Conservation (phyloP, 1,284 basidiomycete genomes). For the Afroboletus lepidellus region DNA sequence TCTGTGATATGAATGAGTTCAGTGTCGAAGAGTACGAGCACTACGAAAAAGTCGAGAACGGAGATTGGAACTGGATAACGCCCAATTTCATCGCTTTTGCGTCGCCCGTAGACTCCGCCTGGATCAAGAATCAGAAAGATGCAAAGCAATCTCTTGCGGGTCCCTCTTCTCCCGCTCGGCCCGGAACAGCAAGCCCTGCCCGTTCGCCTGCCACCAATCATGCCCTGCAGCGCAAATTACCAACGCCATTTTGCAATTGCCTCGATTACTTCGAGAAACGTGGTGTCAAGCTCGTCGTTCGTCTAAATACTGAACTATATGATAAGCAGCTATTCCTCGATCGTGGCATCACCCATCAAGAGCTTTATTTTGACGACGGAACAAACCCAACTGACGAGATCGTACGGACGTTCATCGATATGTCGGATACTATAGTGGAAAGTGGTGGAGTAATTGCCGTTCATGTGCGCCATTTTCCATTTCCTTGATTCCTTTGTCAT, state of each 20-base stretch:
- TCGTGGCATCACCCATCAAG: slow-evolving; percentile 86
- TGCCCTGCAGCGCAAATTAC: slow-evolving; percentile 73
- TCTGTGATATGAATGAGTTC: slow-evolving; percentile 93
- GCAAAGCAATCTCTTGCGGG: slow-evolving; percentile 53
- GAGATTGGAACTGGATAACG: slow-evolving; percentile 97
- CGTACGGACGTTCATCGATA: slow-evolving; percentile 84
- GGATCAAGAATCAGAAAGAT: slow-evolving; percentile 72
- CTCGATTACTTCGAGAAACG: slow-evolving; percentile 89
- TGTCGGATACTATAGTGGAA: slow-evolving; percentile 78
- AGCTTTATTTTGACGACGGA: slow-evolving; percentile 98
- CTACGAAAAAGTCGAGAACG: slow-evolving; percentile 95
- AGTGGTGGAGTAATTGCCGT: slow-evolving; percentile 83
- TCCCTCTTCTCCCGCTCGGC: slow-evolving; percentile 34
- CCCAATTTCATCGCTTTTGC: slow-evolving; percentile 96
- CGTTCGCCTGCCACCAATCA: slow-evolving; percentile 40
- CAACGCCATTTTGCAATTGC: slow-evolving; percentile 82
- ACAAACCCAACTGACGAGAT: slow-evolving; percentile 96
- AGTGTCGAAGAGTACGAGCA: slow-evolving; percentile 87
- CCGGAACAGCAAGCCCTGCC: slow-evolving; percentile 22
- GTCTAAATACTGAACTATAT: slow-evolving; percentile 94
- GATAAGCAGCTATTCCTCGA: slow-evolving; percentile 84
- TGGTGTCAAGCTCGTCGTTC: slow-evolving; percentile 88
- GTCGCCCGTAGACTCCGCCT: slow-evolving; percentile 80
- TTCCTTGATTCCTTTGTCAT: slow-evolving; percentile 15
- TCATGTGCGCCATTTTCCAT: slow-evolving; percentile 58